A percentile compares a stretch with the other conserved stretches of the same genome.
phyloP scores from a whole-genome alignment of 208 protist species.

The Leishmania major region DNA sequence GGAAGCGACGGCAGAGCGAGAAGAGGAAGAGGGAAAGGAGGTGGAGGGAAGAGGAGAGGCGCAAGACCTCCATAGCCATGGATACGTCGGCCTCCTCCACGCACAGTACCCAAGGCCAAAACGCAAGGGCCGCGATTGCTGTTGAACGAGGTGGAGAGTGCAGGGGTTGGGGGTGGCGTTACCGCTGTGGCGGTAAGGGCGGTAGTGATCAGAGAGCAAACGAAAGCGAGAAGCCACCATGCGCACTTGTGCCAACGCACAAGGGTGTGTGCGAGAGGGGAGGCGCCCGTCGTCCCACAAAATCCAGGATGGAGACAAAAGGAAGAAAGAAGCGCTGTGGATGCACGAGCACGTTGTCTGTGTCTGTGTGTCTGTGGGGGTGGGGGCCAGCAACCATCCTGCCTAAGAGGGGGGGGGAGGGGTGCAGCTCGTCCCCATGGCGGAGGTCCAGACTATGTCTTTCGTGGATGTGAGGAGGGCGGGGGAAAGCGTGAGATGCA shows the following conservation, averaged over 20 bases:
- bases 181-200: neutral
- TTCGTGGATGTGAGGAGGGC: neutral
- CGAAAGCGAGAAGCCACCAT: neutral
- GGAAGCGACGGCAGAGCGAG: neutral
- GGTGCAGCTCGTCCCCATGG: neutral
- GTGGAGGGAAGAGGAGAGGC: neutral
- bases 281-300: neutral
- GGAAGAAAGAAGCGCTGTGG: too few relatives aligned
- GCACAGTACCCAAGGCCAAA: neutral
- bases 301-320: neutral
- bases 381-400: neutral
- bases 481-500: neutral
- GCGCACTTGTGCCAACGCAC: neutral
- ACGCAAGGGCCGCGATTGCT: neutral
- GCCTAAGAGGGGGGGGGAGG: too few relatives aligned
- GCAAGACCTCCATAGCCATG: neutral
- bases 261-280: neutral
- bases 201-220: neutral
- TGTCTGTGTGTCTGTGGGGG: neutral
- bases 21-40: neutral
- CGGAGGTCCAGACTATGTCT: neutral
- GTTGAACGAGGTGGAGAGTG: neutral
- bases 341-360: neutral
- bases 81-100: neutral
- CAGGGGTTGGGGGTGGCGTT: neutral